Base-by-base conservation (phyloP, 2,329 filamentous ascomycete genomes). In the Colletotrichum sublineola region DNA sequence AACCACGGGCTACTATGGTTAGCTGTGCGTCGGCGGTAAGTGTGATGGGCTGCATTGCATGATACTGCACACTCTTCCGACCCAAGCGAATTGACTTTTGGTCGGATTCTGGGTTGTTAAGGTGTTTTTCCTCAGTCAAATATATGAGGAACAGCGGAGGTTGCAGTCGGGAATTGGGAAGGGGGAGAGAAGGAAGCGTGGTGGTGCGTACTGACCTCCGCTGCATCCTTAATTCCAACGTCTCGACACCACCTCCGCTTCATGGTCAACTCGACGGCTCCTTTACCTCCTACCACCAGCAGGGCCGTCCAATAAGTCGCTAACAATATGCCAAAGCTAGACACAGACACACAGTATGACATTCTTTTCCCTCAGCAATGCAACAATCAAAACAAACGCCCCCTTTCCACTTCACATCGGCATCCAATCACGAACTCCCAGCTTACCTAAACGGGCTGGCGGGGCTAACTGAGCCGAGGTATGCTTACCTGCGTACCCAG, bases 211-310 rank as follows among this genome's bases (percentile, higher is more conserved):
- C 63, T 44, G 63, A 42, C 50, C 63, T 46, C 31, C 44, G 60
- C 60, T 44, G 60, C 60, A 63, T 63, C 60, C 60, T 63, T 40
- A 63, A 63, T 63, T 63, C 60, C 60, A 63, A 63, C 44, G 60
- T 63, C 60, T 46, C n/a, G 18, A 29, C 58, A 20, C 11, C 20
- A 46, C 15, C 24, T 48, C 50, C 14, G 50, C 50, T 33, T 12
- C 14, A 18, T 9, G 12, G 50, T 31, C 29, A 4, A 31, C 3
- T 53, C 29, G 14, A 53, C 15, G 46, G n/a, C 20, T 18, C 15
- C 29, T 24, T 20, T 29, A 31, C 29, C 15, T 53, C 50, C 29
- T 33, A 14, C 7, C 15, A 33, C 11, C 29, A 53, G 15, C 50
- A 18, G 20, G 15, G 20, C 50, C 50, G 29, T 31, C 14, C 29